Base-by-base conservation (phyloP, 148 eudicot species). In the Gaultheria prostrata region DNA sequence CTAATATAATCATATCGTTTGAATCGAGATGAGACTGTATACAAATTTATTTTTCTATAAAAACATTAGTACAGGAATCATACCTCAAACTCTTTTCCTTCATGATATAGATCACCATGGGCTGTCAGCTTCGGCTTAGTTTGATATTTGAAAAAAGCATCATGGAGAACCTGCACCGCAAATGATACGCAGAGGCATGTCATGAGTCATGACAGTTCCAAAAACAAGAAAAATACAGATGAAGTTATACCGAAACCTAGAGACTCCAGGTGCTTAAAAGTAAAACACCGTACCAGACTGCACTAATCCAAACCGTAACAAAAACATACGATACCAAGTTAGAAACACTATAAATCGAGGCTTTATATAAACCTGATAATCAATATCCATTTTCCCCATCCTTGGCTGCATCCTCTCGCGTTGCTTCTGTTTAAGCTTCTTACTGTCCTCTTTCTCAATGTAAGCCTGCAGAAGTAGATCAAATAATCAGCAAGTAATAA, bases 321-420 rank as follows among this genome's bases (percentile, higher is more conserved):
- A 54, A 54, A 54, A 17, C 4, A 17, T 3, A 17, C 59, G 21
- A 54, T 54, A 54, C 6, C 3, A 20, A 59, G 26, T 50, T 8
- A 50, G 12, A 50, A 6, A 21, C 10, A 59, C 26, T 59, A 59
- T 59, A 59, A 21, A 21, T 59, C 21, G 26, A 8, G 65, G 65
- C 11, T 1, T 59, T 59, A 21, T 1, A 59, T 21, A 82, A 17
- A 94, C 99, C 99, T 95, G 99, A 91, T 97, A 95, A 83, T 97
- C 99, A 89, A 97, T 97, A 85, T 97, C 99, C 99, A 97, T 97
- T 87, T 97, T 97, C 48, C 99, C 99, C 99, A 97, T 97, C 82
- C 93, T 97, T 21, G 99, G 99, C 85, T 97, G 99, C 99, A 97
- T 97, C 79, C 97, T 94, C 84, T 97, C 99, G 35, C 98, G 97